Conservation (phyloP, 2,329 filamentous ascomycete species). For the Aspergillus niger region DNA sequence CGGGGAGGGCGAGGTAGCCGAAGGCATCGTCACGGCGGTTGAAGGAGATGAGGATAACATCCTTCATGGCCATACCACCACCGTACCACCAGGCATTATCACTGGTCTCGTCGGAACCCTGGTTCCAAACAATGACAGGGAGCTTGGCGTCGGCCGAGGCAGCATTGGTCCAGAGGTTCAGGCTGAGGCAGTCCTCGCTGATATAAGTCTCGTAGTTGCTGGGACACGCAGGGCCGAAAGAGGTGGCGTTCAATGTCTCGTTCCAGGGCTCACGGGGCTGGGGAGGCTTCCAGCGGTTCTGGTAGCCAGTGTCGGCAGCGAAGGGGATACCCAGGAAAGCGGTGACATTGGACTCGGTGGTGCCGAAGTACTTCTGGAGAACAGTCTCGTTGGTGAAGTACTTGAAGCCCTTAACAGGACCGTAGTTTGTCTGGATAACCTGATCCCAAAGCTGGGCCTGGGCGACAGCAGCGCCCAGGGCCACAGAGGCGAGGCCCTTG, state of each 20-base stretch:
- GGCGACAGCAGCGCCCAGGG: slow-evolving; percentile 10
- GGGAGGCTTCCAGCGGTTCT: slow-evolving; percentile 32
- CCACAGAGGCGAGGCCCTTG: slow-evolving; percentile 13
- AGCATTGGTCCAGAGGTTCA: slow-evolving; percentile 36
- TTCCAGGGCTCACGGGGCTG: slow-evolving; percentile 25
- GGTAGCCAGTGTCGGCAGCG: slow-evolving; percentile 30
- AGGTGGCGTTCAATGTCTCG: slow-evolving; percentile 25
- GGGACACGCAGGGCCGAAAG: slow-evolving; percentile 28
- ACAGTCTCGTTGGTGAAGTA: slow-evolving; percentile 24
- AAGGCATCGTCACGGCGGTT: slow-evolving; percentile 32
- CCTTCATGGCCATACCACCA: slow-evolving; percentile 32
- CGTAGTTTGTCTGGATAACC: slow-evolving; percentile 21
- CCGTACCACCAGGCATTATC: slow-evolving; percentile 29
- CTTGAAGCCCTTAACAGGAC: slow-evolving; percentile 24
- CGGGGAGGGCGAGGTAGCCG: slow-evolving; percentile 30
- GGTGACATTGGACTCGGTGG: slow-evolving; percentile 24
- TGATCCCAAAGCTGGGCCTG: slow-evolving; percentile 24
- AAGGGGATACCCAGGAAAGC: slow-evolving; percentile 30
- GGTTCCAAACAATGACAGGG: slow-evolving; percentile 34
- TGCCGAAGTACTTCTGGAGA: slow-evolving; percentile 22
- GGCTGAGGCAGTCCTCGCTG: slow-evolving; percentile 37
- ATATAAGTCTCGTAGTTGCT: slow-evolving; percentile 16
- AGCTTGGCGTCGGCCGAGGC: slow-evolving; percentile 23
- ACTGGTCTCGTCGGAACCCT: slow-evolving; percentile 32
- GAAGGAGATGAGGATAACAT: slow-evolving; percentile 33